These are phyloP conservation scores for Triticum monococcum DNA, from an alignment of 176 grass and related monocot genomes.

Conservation along the genomic window DNA sequence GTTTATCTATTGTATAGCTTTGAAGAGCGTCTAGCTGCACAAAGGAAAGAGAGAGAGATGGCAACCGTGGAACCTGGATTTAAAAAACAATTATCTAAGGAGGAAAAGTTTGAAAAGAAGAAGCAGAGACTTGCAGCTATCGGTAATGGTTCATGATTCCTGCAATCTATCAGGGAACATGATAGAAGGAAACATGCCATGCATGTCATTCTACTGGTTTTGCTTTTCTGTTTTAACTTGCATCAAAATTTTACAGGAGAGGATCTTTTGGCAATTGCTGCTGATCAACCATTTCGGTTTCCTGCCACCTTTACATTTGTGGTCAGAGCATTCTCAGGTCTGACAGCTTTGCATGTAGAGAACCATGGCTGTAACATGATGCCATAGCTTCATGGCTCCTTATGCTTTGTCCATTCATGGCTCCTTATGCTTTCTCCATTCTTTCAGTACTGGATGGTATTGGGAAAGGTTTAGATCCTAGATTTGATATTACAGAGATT, in stretches of 20 bases:
- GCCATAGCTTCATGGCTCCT: constrained; percentile 18
- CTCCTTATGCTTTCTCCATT: too few relatives aligned
- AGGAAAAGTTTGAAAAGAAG: constrained; percentile 92
- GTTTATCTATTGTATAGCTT: constrained; percentile 63
- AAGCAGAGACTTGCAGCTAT: constrained; percentile 96
- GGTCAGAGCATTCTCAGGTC: constrained; percentile 99
- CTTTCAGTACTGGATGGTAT: constrained; percentile 96
- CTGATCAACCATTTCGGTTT: constrained; percentile 97
- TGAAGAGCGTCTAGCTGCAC: constrained; percentile 75
- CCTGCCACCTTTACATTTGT: constrained; percentile 99
- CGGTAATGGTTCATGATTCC: constrained; percentile 46
- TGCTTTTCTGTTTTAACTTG: constrained; percentile 27
- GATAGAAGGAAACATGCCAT: constrained; percentile 20
- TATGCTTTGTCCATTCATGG: constrained; percentile 18
- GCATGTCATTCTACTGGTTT: constrained; percentile 20
- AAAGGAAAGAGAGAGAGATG: constrained; percentile 92
- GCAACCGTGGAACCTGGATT: constrained; percentile 67
- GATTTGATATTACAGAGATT: constrained; percentile 99
- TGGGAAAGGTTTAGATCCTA: constrained; percentile 96
- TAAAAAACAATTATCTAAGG: constrained; percentile 78
- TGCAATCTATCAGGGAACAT: background rate
- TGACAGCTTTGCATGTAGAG: constrained; percentile 2
- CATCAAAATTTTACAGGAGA: constrained; percentile 62
- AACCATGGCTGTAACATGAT: constrained; percentile 21
- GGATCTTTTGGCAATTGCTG: constrained; percentile 95